A percentile compares a stretch with the other conserved stretches of the same genome.
Evolutionary conservation across 805 yeast species (phyloP).

Genomic region (Hanseniaspora occidentalis): DNA sequence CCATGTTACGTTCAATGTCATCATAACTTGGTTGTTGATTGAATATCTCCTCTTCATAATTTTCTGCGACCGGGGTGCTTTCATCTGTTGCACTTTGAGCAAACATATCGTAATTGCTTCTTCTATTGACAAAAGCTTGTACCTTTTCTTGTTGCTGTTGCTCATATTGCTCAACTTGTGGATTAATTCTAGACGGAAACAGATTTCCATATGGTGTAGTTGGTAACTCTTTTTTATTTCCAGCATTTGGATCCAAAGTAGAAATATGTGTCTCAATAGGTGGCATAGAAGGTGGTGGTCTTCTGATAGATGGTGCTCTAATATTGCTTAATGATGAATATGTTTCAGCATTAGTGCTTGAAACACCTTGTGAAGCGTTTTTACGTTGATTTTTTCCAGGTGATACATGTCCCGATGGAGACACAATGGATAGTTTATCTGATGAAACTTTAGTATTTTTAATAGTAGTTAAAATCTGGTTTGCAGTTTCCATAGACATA

Average conservation of each 20-base stretch:
- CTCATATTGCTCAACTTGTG: neutral
- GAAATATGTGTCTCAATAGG: neutral
- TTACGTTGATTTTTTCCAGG: conserved; percentile 6
- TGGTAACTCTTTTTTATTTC: no score
- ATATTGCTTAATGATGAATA: neutral
- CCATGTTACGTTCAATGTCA: no score
- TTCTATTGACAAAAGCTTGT: conserved; percentile 16
- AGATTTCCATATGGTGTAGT: neutral
- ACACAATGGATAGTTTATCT: conserved; percentile 10
- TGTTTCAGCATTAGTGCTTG: conserved; percentile 1
- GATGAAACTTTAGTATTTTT: conserved; percentile 40
- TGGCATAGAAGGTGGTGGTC: conserved; percentile 6
- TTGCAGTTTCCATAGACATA: conserved; percentile 95
- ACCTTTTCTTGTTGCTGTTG: conserved; percentile 11
- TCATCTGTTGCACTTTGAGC: conserved; percentile 14
- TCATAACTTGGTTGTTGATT: conserved; percentile 3
- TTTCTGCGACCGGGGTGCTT: conserved; percentile 3
- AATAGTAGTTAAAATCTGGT: conserved; percentile 73
- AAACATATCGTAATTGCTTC: conserved; percentile 19
- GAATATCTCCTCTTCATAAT: conserved; percentile 1
- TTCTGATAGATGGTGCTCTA: conserved; percentile 2
- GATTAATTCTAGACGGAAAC: neutral
- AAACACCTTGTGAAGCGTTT: no score
- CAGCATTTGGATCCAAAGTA: no score
- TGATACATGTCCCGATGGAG: conserved; percentile 10